Conservation (phyloP, 495 filamentous ascomycete genomes). For the Xylaria castorea region DNA sequence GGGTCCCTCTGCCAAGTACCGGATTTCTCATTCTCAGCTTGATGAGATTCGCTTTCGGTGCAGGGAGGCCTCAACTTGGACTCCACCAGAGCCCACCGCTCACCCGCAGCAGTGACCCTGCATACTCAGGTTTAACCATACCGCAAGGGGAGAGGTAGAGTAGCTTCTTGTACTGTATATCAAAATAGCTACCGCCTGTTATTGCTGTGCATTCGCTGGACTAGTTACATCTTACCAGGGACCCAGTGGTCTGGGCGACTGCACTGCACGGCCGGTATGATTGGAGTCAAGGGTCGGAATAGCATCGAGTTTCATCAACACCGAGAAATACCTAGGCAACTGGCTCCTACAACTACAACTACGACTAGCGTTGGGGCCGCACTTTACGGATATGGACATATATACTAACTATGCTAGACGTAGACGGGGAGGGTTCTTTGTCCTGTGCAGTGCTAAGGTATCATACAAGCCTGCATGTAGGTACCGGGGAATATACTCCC, state of each 20-base stretch:
- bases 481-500: background rate
- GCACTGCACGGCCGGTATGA: background rate
- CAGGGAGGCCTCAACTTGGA: constrained; percentile 23
- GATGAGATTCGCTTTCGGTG: constrained; percentile 15
- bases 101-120: constrained; percentile 19
- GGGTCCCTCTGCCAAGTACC: constrained; percentile 20
- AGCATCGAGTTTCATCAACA: background rate
- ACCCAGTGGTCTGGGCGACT: constrained; percentile 25
- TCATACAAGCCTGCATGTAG: background rate
- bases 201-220: background rate
- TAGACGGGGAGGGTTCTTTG: background rate
- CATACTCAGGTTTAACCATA: background rate
- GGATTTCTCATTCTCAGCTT: constrained; percentile 14
- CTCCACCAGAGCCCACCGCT: constrained; percentile 20
- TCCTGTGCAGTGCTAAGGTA: background rate
- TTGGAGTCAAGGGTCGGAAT: background rate
- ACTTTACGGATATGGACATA: background rate
- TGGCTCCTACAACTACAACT: too few relatives aligned
- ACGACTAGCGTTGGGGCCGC: background rate
- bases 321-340: background rate
- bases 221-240: background rate
- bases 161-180: background rate
- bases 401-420: background rate
- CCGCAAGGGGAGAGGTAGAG: constrained; percentile 14
- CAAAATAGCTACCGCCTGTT: constrained; percentile 2